Percentiles rank a stretch among this genome's conserved stretches.
phyloP scores from a whole-genome alignment of 1,284 basidiomycete genomes.

The Naganishia sp. region DNA sequence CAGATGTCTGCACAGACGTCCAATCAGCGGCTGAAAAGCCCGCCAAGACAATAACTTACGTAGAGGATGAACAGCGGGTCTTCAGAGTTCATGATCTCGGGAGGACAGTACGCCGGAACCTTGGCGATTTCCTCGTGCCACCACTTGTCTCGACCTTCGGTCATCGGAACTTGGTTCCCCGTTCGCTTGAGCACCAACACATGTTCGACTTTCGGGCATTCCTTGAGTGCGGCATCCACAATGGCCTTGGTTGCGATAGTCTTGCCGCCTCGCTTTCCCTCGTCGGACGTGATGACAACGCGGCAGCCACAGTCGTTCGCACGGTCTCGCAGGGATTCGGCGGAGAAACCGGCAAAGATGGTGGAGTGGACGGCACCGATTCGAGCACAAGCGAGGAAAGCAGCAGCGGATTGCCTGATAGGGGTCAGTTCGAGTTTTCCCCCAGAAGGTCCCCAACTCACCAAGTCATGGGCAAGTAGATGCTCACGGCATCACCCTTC shows the following conservation, averaged over 20 bases:
- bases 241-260: constrained; percentile 94
- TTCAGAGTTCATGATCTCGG: constrained; percentile 82
- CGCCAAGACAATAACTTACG: constrained; percentile 58
- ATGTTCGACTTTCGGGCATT: constrained; percentile 83
- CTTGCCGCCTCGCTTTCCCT: constrained; percentile 92
- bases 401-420: constrained; percentile 83
- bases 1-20: constrained; percentile 68
- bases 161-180: constrained; percentile 80
- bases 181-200: constrained; percentile 89
- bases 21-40: constrained; percentile 33
- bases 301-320: constrained; percentile 85
- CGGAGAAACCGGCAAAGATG: constrained; percentile 95
- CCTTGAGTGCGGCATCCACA: constrained; percentile 86
- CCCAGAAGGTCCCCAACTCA: constrained; percentile 5
- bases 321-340: constrained; percentile 94
- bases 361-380: constrained; percentile 99
- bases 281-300: constrained; percentile 93
- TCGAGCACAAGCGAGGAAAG: constrained; percentile 95
- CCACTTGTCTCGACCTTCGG: constrained; percentile 86
- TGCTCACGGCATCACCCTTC: constrained; percentile 85
- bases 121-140: constrained; percentile 89
- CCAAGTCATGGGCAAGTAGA: constrained; percentile 47
- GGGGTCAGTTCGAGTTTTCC: constrained; percentile 58
- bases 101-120: constrained; percentile 86
- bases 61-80: constrained; percentile 98